Evolutionary conservation across 768 basidiomycete genomes (phyloP).

Genomic region (Postia placenta): DNA sequence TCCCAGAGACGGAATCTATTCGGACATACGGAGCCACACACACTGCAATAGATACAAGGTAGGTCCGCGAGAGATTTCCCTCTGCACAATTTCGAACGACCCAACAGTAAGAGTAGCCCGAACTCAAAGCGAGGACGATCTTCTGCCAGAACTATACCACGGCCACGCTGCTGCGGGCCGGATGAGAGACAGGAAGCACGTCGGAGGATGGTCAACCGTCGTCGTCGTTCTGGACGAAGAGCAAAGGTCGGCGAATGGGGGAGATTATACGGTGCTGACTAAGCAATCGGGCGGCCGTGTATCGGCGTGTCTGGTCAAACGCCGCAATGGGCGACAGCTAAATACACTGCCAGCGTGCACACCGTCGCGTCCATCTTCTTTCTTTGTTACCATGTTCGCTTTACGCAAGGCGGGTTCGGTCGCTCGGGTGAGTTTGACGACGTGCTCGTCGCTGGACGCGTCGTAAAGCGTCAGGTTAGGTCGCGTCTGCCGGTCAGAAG

Average conservation of each 20-base stretch:
- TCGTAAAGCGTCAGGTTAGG: conserved; percentile 30
- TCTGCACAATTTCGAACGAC: conserved; percentile 78
- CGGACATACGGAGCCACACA: neutral
- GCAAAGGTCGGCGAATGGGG: neutral
- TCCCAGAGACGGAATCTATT: neutral
- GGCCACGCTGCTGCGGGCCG: conserved; percentile 25
- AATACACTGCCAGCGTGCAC: conserved; percentile 9
- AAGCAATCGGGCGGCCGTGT: conserved; percentile 13
- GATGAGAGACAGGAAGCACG: conserved; percentile 68
- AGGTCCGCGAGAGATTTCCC: conserved; percentile 39
- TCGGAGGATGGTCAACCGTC: conserved; percentile 52
- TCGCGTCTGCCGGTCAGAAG: conserved; percentile 74
- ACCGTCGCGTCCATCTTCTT: conserved; percentile 8
- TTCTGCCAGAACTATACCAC: conserved; percentile 56
- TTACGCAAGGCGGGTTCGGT: conserved; percentile 61
- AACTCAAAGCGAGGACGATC: conserved; percentile 71
- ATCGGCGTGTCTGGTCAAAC: neutral
- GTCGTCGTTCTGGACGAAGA: conserved; percentile 61
- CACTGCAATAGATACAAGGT: conserved; percentile 9
- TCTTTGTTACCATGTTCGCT: conserved; percentile 50
- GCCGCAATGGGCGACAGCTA: neutral
- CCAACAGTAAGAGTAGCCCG: conserved; percentile 49
- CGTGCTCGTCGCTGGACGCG: conserved; percentile 6
- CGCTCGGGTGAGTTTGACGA: conserved; percentile 46
- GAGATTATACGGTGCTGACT: conserved; percentile 35